A percentile compares a stretch with the other conserved stretches of the same genome.
Evolutionary conservation across 148 eudicot genomes (phyloP).

Genomic region (Camellia lanceoleosa): DNA sequence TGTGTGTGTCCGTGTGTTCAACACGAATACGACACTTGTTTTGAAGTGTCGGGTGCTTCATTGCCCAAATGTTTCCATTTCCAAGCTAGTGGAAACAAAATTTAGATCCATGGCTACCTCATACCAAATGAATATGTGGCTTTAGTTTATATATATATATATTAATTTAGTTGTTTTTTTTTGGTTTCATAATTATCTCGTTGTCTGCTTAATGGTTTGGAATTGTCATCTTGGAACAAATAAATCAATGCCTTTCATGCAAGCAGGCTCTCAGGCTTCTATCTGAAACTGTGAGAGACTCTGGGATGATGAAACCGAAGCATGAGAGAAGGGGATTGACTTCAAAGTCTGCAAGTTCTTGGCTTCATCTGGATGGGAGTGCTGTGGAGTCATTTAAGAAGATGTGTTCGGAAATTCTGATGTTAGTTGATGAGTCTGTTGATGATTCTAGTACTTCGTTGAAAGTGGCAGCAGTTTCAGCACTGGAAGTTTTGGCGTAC

Average conservation of each 20-base stretch:
- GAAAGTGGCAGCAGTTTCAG: slow-evolving; percentile 63
- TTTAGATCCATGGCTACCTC: too few relatives aligned
- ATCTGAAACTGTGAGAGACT: slow-evolving; percentile 63
- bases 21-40: too few relatives aligned
- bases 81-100: too few relatives aligned
- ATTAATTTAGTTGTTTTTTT: not conserved
- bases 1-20: too few relatives aligned
- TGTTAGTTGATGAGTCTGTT: slow-evolving; percentile 48
- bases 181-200: not conserved
- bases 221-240: not conserved
- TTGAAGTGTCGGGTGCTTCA: too few relatives aligned
- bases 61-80: too few relatives aligned
- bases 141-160: not conserved
- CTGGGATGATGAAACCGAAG: slow-evolving; percentile 29
- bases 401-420: slow-evolving; percentile 59
- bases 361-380: slow-evolving; percentile 56
- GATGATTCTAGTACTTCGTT: slow-evolving; percentile 38
- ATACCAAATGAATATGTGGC: not conserved
- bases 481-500: slow-evolving; percentile 64
- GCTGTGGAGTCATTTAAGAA: slow-evolving; percentile 52
- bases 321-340: slow-evolving; percentile 34
- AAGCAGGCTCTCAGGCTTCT: slow-evolving; percentile 72
- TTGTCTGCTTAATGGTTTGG: not conserved
- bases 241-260: not conserved
- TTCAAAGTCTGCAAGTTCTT: slow-evolving; percentile 37